A percentile compares a stretch with the other conserved stretches of the same genome.
Evolutionary conservation across 1,284 basidiomycete genomes (phyloP).

Genomic region (Papiliotrema flavescens): DNA sequence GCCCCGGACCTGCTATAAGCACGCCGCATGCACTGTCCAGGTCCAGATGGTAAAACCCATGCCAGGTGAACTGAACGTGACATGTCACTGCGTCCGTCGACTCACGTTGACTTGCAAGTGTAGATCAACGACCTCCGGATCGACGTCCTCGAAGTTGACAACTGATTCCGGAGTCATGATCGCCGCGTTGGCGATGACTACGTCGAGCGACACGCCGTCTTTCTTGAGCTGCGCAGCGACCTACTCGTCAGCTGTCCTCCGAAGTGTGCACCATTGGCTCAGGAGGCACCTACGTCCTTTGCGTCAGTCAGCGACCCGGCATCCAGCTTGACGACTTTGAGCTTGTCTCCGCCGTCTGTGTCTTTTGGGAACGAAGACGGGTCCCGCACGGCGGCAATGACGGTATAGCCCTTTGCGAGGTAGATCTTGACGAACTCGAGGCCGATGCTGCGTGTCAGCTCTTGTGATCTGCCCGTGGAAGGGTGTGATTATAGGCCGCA

Average conservation of each 20-base stretch:
- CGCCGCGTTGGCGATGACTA: slow-evolving; percentile 24
- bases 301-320: slow-evolving; percentile 5
- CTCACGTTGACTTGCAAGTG: slow-evolving; percentile 3
- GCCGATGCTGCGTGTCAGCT: slow-evolving; percentile 9
- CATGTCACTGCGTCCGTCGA: too few species aligned
- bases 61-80: too few species aligned
- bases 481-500: too few species aligned
- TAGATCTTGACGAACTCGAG: slow-evolving; percentile 12
- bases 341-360: slow-evolving; percentile 1
- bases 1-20: slow-evolving; percentile 9
- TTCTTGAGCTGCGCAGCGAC: slow-evolving; percentile 14
- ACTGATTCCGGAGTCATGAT: slow-evolving; percentile 2
- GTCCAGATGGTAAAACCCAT: too few species aligned
- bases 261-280: too few species aligned
- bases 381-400: slow-evolving; percentile 19
- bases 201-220: slow-evolving; percentile 14
- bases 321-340: slow-evolving; percentile 10
- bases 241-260: background rate
- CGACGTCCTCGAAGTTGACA: background rate
- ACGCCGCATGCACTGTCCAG: background rate
- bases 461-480: too few species aligned
- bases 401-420: slow-evolving; percentile 9
- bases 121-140: background rate
- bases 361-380: slow-evolving; percentile 5
- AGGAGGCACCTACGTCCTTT: background rate